Evolutionary conservation across 2,329 filamentous ascomycete genomes (phyloP).

Genomic region (Hypoxylon sp.): DNA sequence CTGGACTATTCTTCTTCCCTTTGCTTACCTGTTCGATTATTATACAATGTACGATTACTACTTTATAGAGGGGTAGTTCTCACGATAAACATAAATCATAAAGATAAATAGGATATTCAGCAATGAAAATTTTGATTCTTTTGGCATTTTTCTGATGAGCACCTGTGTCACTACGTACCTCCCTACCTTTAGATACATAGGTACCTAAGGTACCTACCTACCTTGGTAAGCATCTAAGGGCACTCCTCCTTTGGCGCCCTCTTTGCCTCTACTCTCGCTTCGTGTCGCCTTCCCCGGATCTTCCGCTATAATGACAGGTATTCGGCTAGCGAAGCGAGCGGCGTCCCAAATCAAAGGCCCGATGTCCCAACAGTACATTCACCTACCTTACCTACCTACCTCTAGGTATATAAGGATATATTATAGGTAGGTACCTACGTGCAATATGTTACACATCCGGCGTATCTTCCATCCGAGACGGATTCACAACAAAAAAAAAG

Average conservation of each 20-base stretch:
- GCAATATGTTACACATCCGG: too few relatives aligned
- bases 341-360: conserved; percentile 1
- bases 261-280: not conserved
- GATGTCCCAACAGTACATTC: not conserved
- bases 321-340: not conserved
- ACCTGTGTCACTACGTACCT: not conserved
- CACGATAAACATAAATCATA: conserved; percentile 22
- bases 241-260: not conserved
- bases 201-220: too few relatives aligned
- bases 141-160: not conserved
- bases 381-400: not conserved
- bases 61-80: conserved; percentile 24
- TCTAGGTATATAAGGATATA: not conserved
- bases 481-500: not conserved
- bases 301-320: not conserved
- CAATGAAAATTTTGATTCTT: conserved; percentile 10
- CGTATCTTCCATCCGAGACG: not conserved
- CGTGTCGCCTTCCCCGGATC: not conserved
- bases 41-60: conserved; percentile 18
- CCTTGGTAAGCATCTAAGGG: not conserved
- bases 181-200: not conserved
- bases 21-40: conserved; percentile 15
- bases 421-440: not conserved
- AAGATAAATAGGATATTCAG: conserved; percentile 14
- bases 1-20: not conserved